A percentile compares a stretch with the other conserved stretches of the same genome.
These are phyloP conservation scores for Hanseniaspora sp. DNA, from an alignment of 1,139 yeast genomes.

Conservation along the genomic window DNA sequence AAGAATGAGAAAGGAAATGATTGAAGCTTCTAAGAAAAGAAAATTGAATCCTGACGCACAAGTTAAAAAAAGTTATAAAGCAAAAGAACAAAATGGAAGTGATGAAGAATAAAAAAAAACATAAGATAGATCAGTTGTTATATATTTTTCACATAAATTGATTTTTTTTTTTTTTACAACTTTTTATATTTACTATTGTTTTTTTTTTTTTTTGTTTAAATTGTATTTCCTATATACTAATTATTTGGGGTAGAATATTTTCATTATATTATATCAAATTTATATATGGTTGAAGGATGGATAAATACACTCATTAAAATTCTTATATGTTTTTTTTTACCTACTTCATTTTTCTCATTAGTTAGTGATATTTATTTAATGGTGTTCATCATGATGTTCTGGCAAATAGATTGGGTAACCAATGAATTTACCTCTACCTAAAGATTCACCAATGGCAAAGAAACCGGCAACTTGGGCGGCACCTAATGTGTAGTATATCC, in stretches of 20 bases:
- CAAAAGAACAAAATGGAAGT: not conserved
- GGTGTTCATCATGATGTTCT: conserved; percentile 15
- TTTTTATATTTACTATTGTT: not conserved
- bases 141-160: no score
- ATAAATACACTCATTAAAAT: not conserved
- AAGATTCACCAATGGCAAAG: conserved; percentile 88
- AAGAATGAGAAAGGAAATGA: conserved; percentile 57
- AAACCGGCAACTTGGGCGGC: conserved; percentile 81
- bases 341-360: not conserved
- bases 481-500: conserved; percentile 47
- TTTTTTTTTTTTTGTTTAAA: not conserved
- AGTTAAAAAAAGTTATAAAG: not conserved
- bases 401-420: conserved; percentile 42
- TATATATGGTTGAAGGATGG: not conserved
- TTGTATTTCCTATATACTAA: not conserved
- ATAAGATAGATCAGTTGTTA: no score
- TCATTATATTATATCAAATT: not conserved
- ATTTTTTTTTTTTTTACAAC: no score
- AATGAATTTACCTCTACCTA: conserved; percentile 87
- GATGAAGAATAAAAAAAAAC: not conserved
- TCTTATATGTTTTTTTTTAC: not conserved
- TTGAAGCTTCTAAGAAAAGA: conserved; percentile 64
- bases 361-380: not conserved
- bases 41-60: conserved; percentile 23
- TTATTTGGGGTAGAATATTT: not conserved